A percentile compares a stretch with the other conserved stretches of the same genome.
These are phyloP conservation scores for Trichophyton equinum DNA, from an alignment of 2,329 filamentous ascomycete species.

Conservation along the genomic window DNA sequence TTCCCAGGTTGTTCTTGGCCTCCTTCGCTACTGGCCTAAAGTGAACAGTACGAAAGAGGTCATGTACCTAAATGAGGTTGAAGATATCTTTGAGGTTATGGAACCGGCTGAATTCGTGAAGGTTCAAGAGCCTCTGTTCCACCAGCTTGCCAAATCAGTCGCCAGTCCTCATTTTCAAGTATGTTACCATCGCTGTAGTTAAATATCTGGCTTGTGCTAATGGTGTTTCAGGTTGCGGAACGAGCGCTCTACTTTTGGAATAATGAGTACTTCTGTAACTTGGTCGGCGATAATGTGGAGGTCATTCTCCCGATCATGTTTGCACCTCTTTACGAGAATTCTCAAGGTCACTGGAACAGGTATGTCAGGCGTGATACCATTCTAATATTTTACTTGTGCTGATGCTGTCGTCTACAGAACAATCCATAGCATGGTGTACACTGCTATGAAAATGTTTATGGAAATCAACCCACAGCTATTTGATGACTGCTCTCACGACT, in stretches of 20 bases:
- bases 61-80: conserved; percentile 98
- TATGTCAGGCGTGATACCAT: conserved; percentile 36
- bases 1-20: conserved; percentile 73
- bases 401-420: conserved; percentile 50
- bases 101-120: conserved; percentile 97
- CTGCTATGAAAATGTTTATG: conserved; percentile 99
- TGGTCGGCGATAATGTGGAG: conserved; percentile 97
- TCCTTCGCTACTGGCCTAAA: conserved; percentile 97
- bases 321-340: conserved; percentile 94
- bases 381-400: conserved; percentile 16
- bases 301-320: conserved; percentile 99
- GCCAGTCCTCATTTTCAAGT: conserved; percentile 95
- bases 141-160: conserved; percentile 93
- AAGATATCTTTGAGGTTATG: conserved; percentile 99
- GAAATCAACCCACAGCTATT: conserved; percentile 98
- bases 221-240: conserved; percentile 60
- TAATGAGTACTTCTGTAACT: conserved; percentile 99
- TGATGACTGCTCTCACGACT: conserved; percentile 96
- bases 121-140: conserved; percentile 94
- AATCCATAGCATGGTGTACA: conserved; percentile 99
- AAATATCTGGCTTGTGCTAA: conserved; percentile 10
- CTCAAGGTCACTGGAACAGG: conserved; percentile 98
- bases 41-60: conserved; percentile 99
- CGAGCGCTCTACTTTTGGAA: conserved; percentile 99
- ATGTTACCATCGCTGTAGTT: conserved; percentile 14